Evolutionary conservation across 2,329 filamentous ascomycete genomes (phyloP).

Genomic region (Sarocladiaceae sp.): DNA sequence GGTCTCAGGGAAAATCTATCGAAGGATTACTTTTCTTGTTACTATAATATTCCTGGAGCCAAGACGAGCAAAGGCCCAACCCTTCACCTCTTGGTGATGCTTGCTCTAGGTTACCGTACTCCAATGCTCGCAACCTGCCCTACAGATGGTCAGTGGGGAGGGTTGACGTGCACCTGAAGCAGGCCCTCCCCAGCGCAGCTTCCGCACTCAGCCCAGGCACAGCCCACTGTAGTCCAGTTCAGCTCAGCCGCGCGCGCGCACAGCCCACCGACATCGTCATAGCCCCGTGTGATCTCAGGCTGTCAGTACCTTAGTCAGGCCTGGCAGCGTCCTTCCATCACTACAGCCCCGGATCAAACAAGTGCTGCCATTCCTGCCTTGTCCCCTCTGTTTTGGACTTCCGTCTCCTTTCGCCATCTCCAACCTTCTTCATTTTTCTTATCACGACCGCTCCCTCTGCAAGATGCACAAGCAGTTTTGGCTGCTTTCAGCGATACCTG

Average conservation of each 20-base stretch:
- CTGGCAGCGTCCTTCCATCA: too few species aligned
- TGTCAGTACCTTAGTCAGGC: too few species aligned
- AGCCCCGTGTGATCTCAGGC: too few species aligned
- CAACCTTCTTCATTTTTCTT: neutral
- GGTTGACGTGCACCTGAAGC: neutral
- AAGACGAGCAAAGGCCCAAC: too few species aligned
- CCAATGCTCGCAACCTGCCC: neutral
- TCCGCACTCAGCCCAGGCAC: neutral
- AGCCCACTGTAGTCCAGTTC: neutral
- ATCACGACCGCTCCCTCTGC: neutral
- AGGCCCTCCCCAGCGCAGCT: neutral
- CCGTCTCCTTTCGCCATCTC: neutral
- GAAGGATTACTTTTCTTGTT: too few species aligned
- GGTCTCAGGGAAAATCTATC: too few species aligned
- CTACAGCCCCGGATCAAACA: neutral
- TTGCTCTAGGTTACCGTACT: too few species aligned
- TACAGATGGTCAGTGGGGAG: neutral
- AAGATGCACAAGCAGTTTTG: neutral
- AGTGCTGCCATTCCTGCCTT: neutral
- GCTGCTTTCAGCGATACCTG: neutral
- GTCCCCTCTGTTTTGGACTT: neutral
- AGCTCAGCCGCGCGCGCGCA: neutral
- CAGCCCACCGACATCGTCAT: constrained; percentile 4
- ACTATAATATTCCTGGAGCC: too few species aligned
- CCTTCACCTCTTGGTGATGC: too few species aligned